Evolutionary conservation across 805 yeast genomes (phyloP).

Genomic region (Scheffersomyces stipitis): DNA sequence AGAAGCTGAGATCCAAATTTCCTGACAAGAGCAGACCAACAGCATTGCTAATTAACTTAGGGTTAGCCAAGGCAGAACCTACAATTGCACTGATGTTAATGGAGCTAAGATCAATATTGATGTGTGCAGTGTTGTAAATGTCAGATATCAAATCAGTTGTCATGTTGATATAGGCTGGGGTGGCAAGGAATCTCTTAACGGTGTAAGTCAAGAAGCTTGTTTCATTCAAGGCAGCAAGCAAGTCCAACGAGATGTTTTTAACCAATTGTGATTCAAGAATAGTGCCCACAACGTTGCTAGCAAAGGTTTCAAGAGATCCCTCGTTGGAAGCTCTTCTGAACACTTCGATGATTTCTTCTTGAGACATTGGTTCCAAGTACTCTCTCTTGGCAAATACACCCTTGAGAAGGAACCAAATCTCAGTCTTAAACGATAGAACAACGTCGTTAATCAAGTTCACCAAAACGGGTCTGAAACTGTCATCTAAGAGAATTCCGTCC

Average conservation of each 20-base stretch:
- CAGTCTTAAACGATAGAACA: constrained; percentile 30
- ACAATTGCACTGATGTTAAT: constrained; percentile 30
- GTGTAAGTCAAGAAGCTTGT: constrained; percentile 40
- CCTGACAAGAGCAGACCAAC: constrained; percentile 26
- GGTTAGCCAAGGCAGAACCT: constrained; percentile 22
- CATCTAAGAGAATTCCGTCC: constrained; percentile 40
- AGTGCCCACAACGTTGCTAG: constrained; percentile 26
- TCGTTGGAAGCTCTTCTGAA: constrained; percentile 13
- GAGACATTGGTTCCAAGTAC: constrained; percentile 3
- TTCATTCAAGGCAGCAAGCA: constrained; percentile 37
- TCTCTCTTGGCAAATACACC: constrained; percentile 23
- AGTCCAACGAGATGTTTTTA: constrained; percentile 22
- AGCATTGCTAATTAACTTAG: constrained; percentile 17
- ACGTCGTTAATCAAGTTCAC: constrained; percentile 30
- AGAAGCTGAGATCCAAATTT: constrained; percentile 10
- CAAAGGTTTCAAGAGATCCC: constrained; percentile 26
- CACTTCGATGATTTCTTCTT: constrained; percentile 5
- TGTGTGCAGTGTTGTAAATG: constrained; percentile 24
- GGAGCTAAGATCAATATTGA: constrained; percentile 18
- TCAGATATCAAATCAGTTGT: constrained; percentile 33
- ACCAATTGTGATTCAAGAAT: constrained; percentile 29
- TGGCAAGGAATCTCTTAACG: constrained; percentile 34
- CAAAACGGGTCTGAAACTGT: constrained; percentile 28
- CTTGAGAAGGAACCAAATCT: constrained; percentile 20
- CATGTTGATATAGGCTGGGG: constrained; percentile 35